phyloP scores from a whole-genome alignment of 2,329 filamentous ascomycete species.

The Aspergillus ruber region DNA sequence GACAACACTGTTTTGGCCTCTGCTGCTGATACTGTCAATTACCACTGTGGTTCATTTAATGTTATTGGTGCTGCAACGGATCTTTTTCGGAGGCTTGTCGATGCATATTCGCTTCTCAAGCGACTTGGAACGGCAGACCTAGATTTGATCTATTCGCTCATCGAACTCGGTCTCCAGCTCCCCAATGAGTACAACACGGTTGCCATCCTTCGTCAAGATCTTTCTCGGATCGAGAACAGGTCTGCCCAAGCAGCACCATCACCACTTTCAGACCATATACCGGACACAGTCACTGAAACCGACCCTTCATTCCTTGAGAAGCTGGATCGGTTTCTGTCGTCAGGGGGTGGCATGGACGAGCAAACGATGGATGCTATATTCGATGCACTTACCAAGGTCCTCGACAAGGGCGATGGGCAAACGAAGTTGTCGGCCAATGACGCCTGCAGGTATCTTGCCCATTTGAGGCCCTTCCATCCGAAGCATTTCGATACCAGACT shows the following conservation, averaged over 20 bases:
- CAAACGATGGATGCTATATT: slow-evolving; percentile 39
- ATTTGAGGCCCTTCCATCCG: slow-evolving; percentile 38
- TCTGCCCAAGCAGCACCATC: slow-evolving; percentile 41
- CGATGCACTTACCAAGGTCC: slow-evolving; percentile 32
- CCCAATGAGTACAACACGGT: slow-evolving; percentile 35
- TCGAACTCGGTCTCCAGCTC: slow-evolving; percentile 39
- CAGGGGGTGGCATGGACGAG: slow-evolving; percentile 42
- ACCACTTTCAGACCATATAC: slow-evolving; percentile 43
- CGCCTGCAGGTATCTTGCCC: slow-evolving; percentile 36
- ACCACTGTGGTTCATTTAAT: slow-evolving; percentile 49
- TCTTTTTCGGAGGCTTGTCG: slow-evolving; percentile 36
- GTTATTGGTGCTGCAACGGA: slow-evolving; percentile 43
- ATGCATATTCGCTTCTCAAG: slow-evolving; percentile 34
- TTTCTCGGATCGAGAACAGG: slow-evolving; percentile 38
- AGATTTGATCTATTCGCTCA: slow-evolving; percentile 38
- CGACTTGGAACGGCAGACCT: slow-evolving; percentile 28
- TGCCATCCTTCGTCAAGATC: slow-evolving; percentile 39
- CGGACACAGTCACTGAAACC: slow-evolving; percentile 33
- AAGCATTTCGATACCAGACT: slow-evolving; percentile 40
- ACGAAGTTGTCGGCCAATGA: slow-evolving; percentile 27
- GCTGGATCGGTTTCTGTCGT: slow-evolving; percentile 40
- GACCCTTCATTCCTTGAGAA: slow-evolving; percentile 39
- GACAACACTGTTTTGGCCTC: slow-evolving; percentile 53
- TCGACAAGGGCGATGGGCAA: slow-evolving; percentile 26
- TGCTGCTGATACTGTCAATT: slow-evolving; percentile 51